Evolutionary conservation across 2,329 filamentous ascomycete species (phyloP).

Genomic region (Phyllosticta paracitricarpa): DNA sequence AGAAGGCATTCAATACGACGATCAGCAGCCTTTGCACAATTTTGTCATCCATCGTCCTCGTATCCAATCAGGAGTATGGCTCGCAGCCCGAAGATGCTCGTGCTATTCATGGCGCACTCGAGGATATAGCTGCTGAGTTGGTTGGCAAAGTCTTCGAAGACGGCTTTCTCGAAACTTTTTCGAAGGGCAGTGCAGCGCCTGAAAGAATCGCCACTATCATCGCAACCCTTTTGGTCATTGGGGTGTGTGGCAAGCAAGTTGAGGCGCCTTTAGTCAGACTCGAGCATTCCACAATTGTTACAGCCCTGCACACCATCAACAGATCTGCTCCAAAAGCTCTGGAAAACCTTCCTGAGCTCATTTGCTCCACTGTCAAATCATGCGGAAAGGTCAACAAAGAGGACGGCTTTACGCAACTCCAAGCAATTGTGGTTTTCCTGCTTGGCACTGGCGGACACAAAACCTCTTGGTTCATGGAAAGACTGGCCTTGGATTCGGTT

Average conservation of each 20-base stretch:
- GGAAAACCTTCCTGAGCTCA: not conserved
- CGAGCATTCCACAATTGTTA: not conserved
- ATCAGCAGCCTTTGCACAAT: conserved; percentile 1
- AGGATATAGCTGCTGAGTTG: not conserved
- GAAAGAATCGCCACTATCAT: conserved; percentile 2
- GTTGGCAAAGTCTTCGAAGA: not conserved
- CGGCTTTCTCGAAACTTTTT: not conserved
- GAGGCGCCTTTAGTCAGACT: not conserved
- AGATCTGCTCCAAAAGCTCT: not conserved
- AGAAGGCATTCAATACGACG: conserved; percentile 17
- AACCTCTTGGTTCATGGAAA: conserved; percentile 24
- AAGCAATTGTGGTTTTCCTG: conserved; percentile 18
- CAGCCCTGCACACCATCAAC: not conserved
- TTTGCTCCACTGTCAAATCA: not conserved
- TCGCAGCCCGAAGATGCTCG: not conserved
- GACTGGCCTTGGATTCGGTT: conserved; percentile 26
- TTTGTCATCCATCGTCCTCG: conserved; percentile 10
- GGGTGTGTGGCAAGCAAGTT: not conserved
- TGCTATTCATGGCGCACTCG: not conserved
- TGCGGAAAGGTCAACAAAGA: conserved; percentile 2
- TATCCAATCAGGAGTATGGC: conserved; percentile 15
- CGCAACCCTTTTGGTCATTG: not conserved
- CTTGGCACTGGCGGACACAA: not conserved
- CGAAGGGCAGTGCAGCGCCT: not conserved
- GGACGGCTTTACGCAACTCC: conserved; percentile 24